phyloP scores from a whole-genome alignment of 192 early-diverging fungal species.

The Obelidium mucronatum region DNA sequence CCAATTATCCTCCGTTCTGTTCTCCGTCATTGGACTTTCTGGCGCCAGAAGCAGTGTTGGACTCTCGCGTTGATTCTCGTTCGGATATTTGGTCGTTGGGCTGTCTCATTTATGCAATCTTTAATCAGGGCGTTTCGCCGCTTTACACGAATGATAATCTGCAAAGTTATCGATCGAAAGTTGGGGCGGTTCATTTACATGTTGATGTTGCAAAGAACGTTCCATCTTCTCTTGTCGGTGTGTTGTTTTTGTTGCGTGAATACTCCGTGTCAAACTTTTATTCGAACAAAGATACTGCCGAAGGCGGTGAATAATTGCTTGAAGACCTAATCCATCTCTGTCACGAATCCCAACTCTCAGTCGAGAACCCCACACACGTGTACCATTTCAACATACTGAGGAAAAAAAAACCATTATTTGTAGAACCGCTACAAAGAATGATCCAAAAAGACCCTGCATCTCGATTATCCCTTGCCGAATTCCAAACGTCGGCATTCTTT shows the following conservation, averaged over 20 bases:
- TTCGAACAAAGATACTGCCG: too few relatives aligned
- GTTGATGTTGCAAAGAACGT: too few relatives aligned
- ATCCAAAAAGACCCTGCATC: slow-evolving; percentile 58
- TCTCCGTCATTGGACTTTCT: slow-evolving; percentile 31
- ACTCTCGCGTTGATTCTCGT: neutral
- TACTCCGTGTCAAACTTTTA: too few relatives aligned
- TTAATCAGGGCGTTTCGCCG: slow-evolving; percentile 71
- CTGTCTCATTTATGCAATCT: slow-evolving; percentile 75
- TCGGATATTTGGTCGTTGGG: slow-evolving; percentile 74
- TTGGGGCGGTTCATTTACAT: too few relatives aligned
- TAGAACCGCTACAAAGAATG: slow-evolving; percentile 3
- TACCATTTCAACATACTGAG: too few relatives aligned
- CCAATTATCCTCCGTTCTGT: slow-evolving; percentile 34
- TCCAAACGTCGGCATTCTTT: slow-evolving; percentile 77
- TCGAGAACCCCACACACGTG: too few relatives aligned
- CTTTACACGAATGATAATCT: slow-evolving; percentile 70
- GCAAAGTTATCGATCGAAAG: slow-evolving; percentile 73
- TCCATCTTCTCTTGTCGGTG: too few relatives aligned
- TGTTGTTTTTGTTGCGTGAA: too few relatives aligned
- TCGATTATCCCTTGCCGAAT: slow-evolving; percentile 67
- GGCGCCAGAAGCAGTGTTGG: slow-evolving; percentile 10
- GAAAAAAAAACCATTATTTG: too few relatives aligned
- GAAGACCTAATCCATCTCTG: too few relatives aligned
- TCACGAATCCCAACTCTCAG: too few relatives aligned
- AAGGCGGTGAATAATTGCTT: too few relatives aligned